These are phyloP conservation scores for Yamadazyma friedrichii DNA, from an alignment of 1,139 yeast genomes.

Conservation along the genomic window DNA sequence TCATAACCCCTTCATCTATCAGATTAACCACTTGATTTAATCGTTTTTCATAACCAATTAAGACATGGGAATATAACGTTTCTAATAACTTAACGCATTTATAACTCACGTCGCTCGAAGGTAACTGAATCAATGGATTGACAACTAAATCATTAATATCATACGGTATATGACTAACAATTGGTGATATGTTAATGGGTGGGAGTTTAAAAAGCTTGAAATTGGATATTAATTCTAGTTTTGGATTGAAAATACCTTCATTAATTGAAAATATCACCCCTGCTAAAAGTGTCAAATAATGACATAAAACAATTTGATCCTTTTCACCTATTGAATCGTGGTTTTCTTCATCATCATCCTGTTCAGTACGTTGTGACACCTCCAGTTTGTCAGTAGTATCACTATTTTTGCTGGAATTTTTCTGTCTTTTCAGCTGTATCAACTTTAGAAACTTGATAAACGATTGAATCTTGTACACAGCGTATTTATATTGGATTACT, in stretches of 20 bases:
- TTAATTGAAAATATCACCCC: conserved; percentile 51
- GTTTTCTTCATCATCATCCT: neutral
- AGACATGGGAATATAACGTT: conserved; percentile 36
- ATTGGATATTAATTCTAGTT: conserved; percentile 42
- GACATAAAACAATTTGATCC: conserved; percentile 22
- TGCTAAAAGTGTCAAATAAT: conserved; percentile 37
- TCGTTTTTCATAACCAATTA: conserved; percentile 48
- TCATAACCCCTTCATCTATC: neutral
- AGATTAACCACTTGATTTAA: conserved; percentile 35
- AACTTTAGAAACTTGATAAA: conserved; percentile 20
- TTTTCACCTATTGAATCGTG: conserved; percentile 1
- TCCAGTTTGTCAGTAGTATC: too few species aligned
- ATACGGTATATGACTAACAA: conserved; percentile 41
- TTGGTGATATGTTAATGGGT: conserved; percentile 31
- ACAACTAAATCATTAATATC: conserved; percentile 34
- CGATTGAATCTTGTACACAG: conserved; percentile 31
- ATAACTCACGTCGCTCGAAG: conserved; percentile 25
- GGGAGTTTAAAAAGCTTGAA: conserved; percentile 37
- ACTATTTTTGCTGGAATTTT: neutral
- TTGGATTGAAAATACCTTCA: conserved; percentile 42
- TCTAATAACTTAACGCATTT: conserved; percentile 40
- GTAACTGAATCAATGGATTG: conserved; percentile 31
- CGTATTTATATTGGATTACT: conserved; percentile 41
- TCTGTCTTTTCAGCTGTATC: neutral
- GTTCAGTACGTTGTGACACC: neutral